These are phyloP conservation scores for Ganoderma sinense DNA, from an alignment of 1,284 basidiomycete genomes.

Conservation along the genomic window DNA sequence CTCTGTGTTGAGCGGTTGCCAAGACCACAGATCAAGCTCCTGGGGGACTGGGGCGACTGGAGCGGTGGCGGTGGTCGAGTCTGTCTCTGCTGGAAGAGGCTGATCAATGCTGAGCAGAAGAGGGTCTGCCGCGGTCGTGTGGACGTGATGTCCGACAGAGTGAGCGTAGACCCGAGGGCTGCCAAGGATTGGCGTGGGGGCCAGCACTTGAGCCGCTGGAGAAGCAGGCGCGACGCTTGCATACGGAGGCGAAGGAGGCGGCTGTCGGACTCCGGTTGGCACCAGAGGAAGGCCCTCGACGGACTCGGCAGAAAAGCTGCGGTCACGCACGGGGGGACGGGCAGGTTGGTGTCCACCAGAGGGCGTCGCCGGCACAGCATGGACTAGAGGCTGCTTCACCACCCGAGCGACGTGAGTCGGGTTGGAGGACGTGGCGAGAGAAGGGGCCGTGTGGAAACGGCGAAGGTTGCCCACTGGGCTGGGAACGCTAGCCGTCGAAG, in stretches of 20 bases:
- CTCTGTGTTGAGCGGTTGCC: not conserved
- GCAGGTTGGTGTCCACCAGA: not conserved
- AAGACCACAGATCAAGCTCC: not conserved
- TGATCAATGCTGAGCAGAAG: not conserved
- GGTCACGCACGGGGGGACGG: not conserved
- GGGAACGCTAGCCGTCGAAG: not conserved
- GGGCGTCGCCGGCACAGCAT: not conserved
- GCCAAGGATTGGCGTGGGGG: not conserved
- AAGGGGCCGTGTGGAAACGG: not conserved
- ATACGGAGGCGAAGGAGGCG: not conserved
- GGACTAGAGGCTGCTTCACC: not conserved
- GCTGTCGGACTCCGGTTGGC: not conserved
- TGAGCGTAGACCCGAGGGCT: no score
- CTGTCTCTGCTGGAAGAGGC: not conserved
- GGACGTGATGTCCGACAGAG: not conserved
- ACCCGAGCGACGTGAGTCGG: not conserved
- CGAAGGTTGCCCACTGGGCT: not conserved
- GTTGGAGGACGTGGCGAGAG: not conserved
- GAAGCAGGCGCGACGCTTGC: not conserved
- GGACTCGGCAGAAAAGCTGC: not conserved
- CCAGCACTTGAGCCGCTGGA: not conserved
- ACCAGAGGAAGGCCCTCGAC: not conserved
- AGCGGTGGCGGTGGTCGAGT: not conserved
- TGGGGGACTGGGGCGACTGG: not conserved
- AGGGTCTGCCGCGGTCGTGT: not conserved